Evolutionary conservation across 306 rosid species (phyloP).

Genomic region (Pyrus communis): DNA sequence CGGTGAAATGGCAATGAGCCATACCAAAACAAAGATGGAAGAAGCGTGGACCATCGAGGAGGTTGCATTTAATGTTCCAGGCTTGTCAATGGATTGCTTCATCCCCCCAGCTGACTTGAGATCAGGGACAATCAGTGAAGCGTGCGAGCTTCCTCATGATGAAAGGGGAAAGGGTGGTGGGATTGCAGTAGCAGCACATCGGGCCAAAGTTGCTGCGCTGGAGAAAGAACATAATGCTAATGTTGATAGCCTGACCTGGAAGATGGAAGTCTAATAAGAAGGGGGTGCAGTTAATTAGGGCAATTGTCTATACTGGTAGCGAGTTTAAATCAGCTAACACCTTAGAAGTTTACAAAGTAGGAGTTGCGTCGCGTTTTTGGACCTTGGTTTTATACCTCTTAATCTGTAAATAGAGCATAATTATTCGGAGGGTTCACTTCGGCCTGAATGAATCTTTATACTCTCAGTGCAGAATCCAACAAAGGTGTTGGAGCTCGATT

Average conservation of each 20-base stretch:
- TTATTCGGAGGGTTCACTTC: conserved; percentile 51
- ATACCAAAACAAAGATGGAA: conserved; percentile 93
- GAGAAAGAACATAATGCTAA: conserved; percentile 56
- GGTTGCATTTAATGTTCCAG: conserved; percentile 91
- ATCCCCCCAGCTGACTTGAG: conserved; percentile 95
- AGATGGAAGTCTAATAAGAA: conserved; percentile 56
- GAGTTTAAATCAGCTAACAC: conserved; percentile 58
- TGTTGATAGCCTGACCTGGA: conserved; percentile 60
- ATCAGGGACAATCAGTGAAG: conserved; percentile 62
- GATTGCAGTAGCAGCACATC: conserved; percentile 35
- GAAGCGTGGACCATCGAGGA: conserved; percentile 99
- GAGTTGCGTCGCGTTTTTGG: conserved; percentile 38
- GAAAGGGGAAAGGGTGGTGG: conserved; percentile 58
- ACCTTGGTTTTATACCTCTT: conserved; percentile 60
- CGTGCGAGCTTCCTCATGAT: conserved; percentile 69
- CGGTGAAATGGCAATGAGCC: conserved; percentile 99
- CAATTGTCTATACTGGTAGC: conserved; percentile 84
- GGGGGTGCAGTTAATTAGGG: conserved; percentile 35
- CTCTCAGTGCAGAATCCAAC: conserved; percentile 90
- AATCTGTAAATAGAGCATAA: conserved; percentile 96
- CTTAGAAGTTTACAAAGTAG: conserved; percentile 46
- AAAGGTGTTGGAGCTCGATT: conserved; percentile 79
- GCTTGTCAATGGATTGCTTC: conserved; percentile 88
- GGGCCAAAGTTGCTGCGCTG: conserved; percentile 76
- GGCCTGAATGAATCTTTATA: conserved; percentile 72